Percentiles rank a stretch among this genome's conserved stretches.
Evolutionary conservation across 1,139 yeast genomes (phyloP).

Genomic region (Hemisphaericaspora xylofermentans): DNA sequence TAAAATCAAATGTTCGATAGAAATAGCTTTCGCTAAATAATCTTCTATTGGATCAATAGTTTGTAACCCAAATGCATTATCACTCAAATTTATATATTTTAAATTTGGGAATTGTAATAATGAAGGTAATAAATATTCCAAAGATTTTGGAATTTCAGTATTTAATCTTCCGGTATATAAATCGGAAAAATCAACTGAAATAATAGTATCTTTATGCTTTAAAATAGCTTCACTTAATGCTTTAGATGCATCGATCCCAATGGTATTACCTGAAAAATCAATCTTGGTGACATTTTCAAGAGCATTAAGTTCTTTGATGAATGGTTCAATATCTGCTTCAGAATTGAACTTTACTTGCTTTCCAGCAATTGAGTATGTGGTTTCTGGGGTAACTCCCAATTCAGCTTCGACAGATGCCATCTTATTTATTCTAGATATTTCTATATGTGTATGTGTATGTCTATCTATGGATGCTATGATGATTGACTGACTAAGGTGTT

Average conservation of each 20-base stretch:
- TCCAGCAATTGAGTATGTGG: slow-evolving; percentile 63
- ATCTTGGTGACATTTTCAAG: slow-evolving; percentile 49
- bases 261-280: slow-evolving; percentile 89
- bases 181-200: slow-evolving; percentile 82
- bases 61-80: slow-evolving; percentile 95
- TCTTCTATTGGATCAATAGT: slow-evolving; percentile 86
- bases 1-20: slow-evolving; percentile 80
- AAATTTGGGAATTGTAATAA: slow-evolving; percentile 67
- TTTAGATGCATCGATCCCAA: slow-evolving; percentile 86
- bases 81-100: slow-evolving; percentile 78
- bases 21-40: slow-evolving; percentile 71
- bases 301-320: slow-evolving; percentile 52
- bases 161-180: slow-evolving; percentile 91
- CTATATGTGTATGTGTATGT: background rate
- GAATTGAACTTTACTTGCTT: slow-evolving; percentile 76
- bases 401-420: slow-evolving; percentile 28
- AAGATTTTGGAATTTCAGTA: slow-evolving; percentile 88
- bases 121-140: slow-evolving; percentile 70
- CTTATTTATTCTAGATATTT: background rate
- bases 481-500: background rate
- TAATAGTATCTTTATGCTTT: slow-evolving; percentile 49
- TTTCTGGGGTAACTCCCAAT: slow-evolving; percentile 30
- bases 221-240: slow-evolving; percentile 62
- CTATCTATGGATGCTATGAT: background rate
- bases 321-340: slow-evolving; percentile 68